A percentile compares a stretch with the other conserved stretches of the same genome.
These are phyloP conservation scores for Starmerella asiatica DNA, from an alignment of 805 yeast genomes.

Conservation along the genomic window DNA sequence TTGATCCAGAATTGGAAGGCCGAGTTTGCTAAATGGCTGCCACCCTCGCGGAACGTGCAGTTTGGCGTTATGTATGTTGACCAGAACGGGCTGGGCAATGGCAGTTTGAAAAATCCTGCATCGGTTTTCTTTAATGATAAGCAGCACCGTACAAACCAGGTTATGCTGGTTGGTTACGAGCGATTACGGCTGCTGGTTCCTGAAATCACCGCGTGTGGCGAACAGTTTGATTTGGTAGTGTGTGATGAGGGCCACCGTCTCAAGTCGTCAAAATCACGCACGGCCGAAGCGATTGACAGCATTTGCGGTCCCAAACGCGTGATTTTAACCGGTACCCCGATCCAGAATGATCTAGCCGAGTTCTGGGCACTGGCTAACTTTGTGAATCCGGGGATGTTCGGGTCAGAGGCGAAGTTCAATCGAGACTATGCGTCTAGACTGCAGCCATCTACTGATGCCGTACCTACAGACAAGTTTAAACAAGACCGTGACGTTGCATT, in stretches of 20 bases:
- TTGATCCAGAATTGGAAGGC: slow-evolving; percentile 73
- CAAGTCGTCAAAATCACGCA: slow-evolving; percentile 61
- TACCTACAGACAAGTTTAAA: slow-evolving; percentile 44
- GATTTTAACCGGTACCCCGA: slow-evolving; percentile 77
- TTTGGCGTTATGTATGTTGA: slow-evolving; percentile 52
- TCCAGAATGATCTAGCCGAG: slow-evolving; percentile 81
- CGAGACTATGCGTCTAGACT: slow-evolving; percentile 57
- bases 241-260: slow-evolving; percentile 95
- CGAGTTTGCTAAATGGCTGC: slow-evolving; percentile 82
- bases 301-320: slow-evolving; percentile 46
- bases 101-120: slow-evolving; percentile 11
- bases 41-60: slow-evolving; percentile 35
- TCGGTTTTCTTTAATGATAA: slow-evolving; percentile 34
- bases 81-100: slow-evolving; percentile 26
- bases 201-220: slow-evolving; percentile 1
- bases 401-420: slow-evolving; percentile 37
- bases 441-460: not conserved
- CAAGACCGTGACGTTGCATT: slow-evolving; percentile 31
- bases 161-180: slow-evolving; percentile 79
- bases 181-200: slow-evolving; percentile 40
- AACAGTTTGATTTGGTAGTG: slow-evolving; percentile 50
- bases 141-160: slow-evolving; percentile 62
- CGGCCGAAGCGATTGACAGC: slow-evolving; percentile 46
- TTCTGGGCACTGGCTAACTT: slow-evolving; percentile 71
- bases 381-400: slow-evolving; percentile 71